Evolutionary conservation across 2,329 filamentous ascomycete species (phyloP), one percentile per base, ranked within the genome.

Genomic region (Akanthomyces uredinophilus): DNA sequence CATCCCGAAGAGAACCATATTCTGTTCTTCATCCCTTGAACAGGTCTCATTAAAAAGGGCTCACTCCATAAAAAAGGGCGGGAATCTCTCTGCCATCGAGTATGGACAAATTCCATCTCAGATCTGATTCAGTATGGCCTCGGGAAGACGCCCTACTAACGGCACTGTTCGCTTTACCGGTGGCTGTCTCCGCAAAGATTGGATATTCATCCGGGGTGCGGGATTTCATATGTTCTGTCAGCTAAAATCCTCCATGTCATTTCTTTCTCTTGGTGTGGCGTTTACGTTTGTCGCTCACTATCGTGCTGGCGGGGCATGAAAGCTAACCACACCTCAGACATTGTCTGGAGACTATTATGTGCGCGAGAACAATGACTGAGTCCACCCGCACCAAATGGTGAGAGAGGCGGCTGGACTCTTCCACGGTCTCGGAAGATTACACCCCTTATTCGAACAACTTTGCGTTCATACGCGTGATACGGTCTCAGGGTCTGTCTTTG

Each of bases 321-420:
- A 24, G 32, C 46, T 24, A 29, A 18, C 43, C 51, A 54, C 49
- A 61, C 43, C 51, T 61, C 49, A 61, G 58, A 61, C 58, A 61
- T 24, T 61, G 58, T 61, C 58, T 61, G n/a, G 49, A 35, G 22
- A 39, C 20, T 46, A 29, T 7, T 43, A 4, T 24, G 41, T 13
- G 29, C 32, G 41, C 29, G 11, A 18, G 44, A 47, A 49, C 41
- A 60, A 60, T 35, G 20, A 29, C 29, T 20, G 47, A 51, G 47
- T 22, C 56, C 18, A 35, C 47, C 24, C 27, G 35, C 56, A 59
- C 22, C 44, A 43, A 27, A n/a, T 44, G 18, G 13, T 27, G 18
- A 52, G 49, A 32, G 22, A 20, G 20, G 24, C 20, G 51, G 18
- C 13, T 5, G 18, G 20, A 27, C 22, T 29, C n/a, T 13, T 24